These are phyloP conservation scores for Raphidocelis subcapitata DNA, from an alignment of 139 green algal species.

Conservation along the genomic window DNA sequence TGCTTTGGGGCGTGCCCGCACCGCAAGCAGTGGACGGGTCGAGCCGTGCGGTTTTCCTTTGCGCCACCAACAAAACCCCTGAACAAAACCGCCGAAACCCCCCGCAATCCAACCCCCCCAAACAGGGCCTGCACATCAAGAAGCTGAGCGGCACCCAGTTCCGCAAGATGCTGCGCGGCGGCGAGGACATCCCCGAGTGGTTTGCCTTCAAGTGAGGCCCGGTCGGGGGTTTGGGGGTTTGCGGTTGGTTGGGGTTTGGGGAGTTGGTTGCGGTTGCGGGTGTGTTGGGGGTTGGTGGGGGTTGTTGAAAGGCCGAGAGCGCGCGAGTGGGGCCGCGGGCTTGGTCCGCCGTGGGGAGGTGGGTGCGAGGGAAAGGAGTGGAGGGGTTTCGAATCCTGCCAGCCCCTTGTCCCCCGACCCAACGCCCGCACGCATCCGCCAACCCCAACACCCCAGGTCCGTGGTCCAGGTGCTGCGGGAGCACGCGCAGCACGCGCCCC, in stretches of 20 bases:
- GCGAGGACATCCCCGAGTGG: constrained; percentile 96
- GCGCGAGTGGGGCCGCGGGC: no score
- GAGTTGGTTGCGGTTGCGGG: background rate
- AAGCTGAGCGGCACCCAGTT: constrained; percentile 96
- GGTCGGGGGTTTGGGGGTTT: constrained; percentile 75
- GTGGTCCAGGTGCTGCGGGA: constrained; percentile 73
- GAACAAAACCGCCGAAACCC: no score
- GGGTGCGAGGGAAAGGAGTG: no score
- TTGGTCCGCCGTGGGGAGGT: no score
- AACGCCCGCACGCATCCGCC: background rate
- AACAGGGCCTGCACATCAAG: constrained; percentile 67
- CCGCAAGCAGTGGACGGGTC: no score
- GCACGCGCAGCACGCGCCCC: constrained; percentile 31
- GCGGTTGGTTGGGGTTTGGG: background rate
- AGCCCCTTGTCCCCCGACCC: background rate
- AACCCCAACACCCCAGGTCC: constrained; percentile 75
- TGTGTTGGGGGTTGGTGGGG: background rate
- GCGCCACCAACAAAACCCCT: no score
- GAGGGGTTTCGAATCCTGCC: no score
- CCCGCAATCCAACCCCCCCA: no score
- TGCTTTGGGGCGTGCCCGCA: no score
- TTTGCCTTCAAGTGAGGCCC: constrained; percentile 87
- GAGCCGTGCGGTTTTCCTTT: no score
- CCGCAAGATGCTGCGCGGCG: constrained; percentile 85
- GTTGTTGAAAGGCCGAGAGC: no score